These are phyloP conservation scores for Starmerella asiatica DNA, from an alignment of 805 yeast species.

Conservation along the genomic window DNA sequence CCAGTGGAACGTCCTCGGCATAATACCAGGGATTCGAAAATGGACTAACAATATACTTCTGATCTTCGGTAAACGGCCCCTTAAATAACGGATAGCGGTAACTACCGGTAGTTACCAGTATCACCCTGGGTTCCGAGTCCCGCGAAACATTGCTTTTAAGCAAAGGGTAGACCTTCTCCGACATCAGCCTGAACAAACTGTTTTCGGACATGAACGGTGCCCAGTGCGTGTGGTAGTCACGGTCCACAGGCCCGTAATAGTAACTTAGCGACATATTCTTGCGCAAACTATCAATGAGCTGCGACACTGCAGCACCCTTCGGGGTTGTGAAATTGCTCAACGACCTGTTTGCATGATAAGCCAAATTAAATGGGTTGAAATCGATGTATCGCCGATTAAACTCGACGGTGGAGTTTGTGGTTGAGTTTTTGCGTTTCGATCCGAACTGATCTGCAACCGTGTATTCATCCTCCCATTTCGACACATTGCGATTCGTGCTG, in stretches of 20 bases:
- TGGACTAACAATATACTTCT: constrained; percentile 74
- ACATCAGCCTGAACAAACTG: constrained; percentile 48
- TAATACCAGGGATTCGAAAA: constrained; percentile 69
- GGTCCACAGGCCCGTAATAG: constrained; percentile 50
- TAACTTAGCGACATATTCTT: constrained; percentile 39
- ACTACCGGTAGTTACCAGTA: constrained; percentile 75
- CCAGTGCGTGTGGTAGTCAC: constrained; percentile 50
- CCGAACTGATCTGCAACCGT: constrained; percentile 13
- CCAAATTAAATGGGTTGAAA: constrained; percentile 60
- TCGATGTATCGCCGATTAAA: constrained; percentile 65
- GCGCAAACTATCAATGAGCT: constrained; percentile 34
- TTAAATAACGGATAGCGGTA: constrained; percentile 72
- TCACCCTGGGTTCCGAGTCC: constrained; percentile 33
- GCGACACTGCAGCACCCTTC: constrained; percentile 39
- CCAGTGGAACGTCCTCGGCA: constrained; percentile 43
- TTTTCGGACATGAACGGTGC: constrained; percentile 48
- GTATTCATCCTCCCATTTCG: constrained; percentile 6
- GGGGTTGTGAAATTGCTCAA: constrained; percentile 37
- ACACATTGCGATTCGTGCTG: constrained; percentile 1
- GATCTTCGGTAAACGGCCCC: constrained; percentile 70
- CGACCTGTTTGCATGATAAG: constrained; percentile 39
- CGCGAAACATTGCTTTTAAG: constrained; percentile 20
- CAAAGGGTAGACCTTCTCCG: constrained; percentile 40
- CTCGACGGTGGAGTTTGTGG: constrained; percentile 11
- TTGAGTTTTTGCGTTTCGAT: background rate